Base-by-base conservation (phyloP, 306 rosid genomes). In the Sophora flavescens region DNA sequence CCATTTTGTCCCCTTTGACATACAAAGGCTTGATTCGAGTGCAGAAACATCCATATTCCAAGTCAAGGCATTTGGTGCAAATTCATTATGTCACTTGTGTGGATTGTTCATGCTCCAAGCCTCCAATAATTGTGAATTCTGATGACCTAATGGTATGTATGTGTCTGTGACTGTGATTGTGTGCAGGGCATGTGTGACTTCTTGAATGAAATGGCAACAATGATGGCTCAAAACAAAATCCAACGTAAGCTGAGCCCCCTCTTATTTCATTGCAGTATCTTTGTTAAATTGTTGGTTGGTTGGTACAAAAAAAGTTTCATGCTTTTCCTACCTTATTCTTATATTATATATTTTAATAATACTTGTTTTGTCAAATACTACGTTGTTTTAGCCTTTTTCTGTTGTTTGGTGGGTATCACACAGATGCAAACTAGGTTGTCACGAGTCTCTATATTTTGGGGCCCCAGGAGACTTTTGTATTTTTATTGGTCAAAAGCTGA, bases 171-270 rank as follows among this genome's bases (percentile, higher is more conserved):
- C 22, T 70, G 15, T 67, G 56, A 76, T 4, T 64, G 17, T 59
- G 47, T 85, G 89, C 93, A 95, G 99, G 99, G 88, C 7, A 92
- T 95, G 97, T 92, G 93, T 45, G 97, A 92, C 58, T 92, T 95
- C 75, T 72, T 95, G 87, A 81, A 69, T 33, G 97, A 95, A 81
- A 90, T 95, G 97, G 89, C 83, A 28, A 78, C 90, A 33, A 90
- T 95, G 97, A 95, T 95, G 96, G 85, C 75, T 22, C 76, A 91
- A 92, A n/a, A 87, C 93, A 5, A 86, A 85, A 71, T 78, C 97
- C 18, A 89, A 58, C 80, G 97, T 91, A 42, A 42, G 47, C 47
- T 42, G 78, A 84, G 94, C 48, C n/a, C 22, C 13, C 13, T 1
- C 28, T 61, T 47, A 9, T 13, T 67, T 53, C 38, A 41, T 16